Base-by-base conservation (phyloP, 2,329 filamentous ascomycete genomes). In the Phaeophleospora eucalypticola region DNA sequence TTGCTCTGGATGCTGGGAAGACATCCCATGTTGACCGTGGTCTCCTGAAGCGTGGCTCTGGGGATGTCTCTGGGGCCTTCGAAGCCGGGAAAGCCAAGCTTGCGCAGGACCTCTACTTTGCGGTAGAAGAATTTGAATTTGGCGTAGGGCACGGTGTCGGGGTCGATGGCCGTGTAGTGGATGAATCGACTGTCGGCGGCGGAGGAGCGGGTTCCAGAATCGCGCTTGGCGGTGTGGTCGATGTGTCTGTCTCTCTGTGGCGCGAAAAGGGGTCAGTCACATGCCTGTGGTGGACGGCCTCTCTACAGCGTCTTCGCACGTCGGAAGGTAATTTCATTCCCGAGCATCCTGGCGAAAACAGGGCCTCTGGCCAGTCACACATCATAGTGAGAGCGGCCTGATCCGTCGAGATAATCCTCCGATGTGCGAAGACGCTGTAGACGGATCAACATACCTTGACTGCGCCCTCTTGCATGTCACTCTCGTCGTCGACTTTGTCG, bases 71-170 rank as follows among this genome's bases (percentile, higher is more conserved):
- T 12, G 7, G 6, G 6, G 24, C 10, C 36, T 37, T 16, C 15
- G 36, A 48, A 51, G 27, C 45, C 45, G 14, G 33, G 4, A 19
- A 48, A 48, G 40, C 35, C 42, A 36, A 43, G 36, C 42, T 53
- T 54, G 2, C 48, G 40, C 38, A 54, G 36, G 1, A 41, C 41
- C 2, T 48, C 36, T 37, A 49, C 51, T 29, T 43, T 43, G 14
- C 48, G 41, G 39, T 54, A 54, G 35, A 46, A 51, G 48, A 51
- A 51, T 27, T 43, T 48, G 45, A 54, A 50, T 8, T n/a, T 43
- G 9, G 47, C 51, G n/a, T 38, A 47, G 6, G 43, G 40, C 19
- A 21, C 19, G 6, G 46, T 43, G 14, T 33, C 39, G 4, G 34
- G 9, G 12, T 38, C 42, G 21, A 41, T 19, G 24, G 24, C 24